Evolutionary conservation across 1,139 yeast genomes (phyloP).

Genomic region (Sugiyamaella novakii): DNA sequence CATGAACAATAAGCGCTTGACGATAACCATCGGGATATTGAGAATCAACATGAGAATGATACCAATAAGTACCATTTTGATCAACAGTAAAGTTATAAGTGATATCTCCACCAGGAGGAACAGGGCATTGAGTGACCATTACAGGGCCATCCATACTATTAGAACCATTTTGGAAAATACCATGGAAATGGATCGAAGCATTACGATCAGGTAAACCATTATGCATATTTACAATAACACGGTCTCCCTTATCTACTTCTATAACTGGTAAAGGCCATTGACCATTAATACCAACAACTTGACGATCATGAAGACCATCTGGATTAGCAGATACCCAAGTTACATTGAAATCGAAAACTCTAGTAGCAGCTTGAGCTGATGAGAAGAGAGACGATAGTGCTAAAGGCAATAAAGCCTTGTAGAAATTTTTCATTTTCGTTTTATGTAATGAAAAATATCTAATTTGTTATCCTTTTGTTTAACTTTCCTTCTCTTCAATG

Average conservation of each 20-base stretch:
- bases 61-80: slow-evolving; percentile 92
- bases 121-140: slow-evolving; percentile 84
- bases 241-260: slow-evolving; percentile 72
- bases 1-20: slow-evolving; percentile 72
- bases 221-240: slow-evolving; percentile 65
- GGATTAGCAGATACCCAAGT: slow-evolving; percentile 73
- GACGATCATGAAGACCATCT: slow-evolving; percentile 68
- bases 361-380: slow-evolving; percentile 54
- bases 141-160: slow-evolving; percentile 87
- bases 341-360: slow-evolving; percentile 69
- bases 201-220: slow-evolving; percentile 65
- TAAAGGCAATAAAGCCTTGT: slow-evolving; percentile 9
- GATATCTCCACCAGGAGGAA: slow-evolving; percentile 71
- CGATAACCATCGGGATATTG: slow-evolving; percentile 94
- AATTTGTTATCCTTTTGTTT: no score
- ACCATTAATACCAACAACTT: slow-evolving; percentile 77
- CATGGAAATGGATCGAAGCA: slow-evolving; percentile 89
- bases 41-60: slow-evolving; percentile 84
- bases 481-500: no score
- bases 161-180: slow-evolving; percentile 76
- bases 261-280: slow-evolving; percentile 85
- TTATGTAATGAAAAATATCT: no score
- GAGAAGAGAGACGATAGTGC: slow-evolving; percentile 20
- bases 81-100: slow-evolving; percentile 78
- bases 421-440: slow-evolving; percentile 16